phyloP scores from a whole-genome alignment of 2,329 filamentous ascomycete species.

The Juglanconis sp. region DNA sequence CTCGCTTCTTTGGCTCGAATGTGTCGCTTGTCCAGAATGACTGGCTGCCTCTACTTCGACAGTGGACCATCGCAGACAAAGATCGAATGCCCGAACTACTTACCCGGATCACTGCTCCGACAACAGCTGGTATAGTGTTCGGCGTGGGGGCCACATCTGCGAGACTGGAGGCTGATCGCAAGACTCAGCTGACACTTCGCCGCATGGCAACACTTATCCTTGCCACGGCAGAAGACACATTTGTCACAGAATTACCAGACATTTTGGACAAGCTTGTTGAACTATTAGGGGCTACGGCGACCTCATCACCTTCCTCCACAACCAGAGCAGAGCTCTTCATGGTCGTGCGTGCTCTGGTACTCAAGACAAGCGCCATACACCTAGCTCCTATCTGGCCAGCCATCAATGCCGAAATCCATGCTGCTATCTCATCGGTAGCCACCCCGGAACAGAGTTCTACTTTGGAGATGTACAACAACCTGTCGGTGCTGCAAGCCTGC shows the following conservation, averaged over 20 bases:
- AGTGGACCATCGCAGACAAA: slow-evolving; percentile 84
- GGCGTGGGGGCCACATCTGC: slow-evolving; percentile 96
- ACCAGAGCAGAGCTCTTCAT: slow-evolving; percentile 89
- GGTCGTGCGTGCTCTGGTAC: slow-evolving; percentile 74
- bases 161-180: slow-evolving; percentile 89
- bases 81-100: slow-evolving; percentile 82
- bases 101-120: slow-evolving; percentile 74
- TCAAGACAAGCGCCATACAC: slow-evolving; percentile 76
- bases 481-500: slow-evolving; percentile 81
- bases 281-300: slow-evolving; percentile 75
- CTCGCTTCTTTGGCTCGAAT: slow-evolving; percentile 75
- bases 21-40: slow-evolving; percentile 63
- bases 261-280: slow-evolving; percentile 85
- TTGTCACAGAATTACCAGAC: slow-evolving; percentile 69
- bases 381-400: slow-evolving; percentile 86
- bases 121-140: slow-evolving; percentile 94
- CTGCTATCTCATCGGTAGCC: slow-evolving; percentile 71
- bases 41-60: slow-evolving; percentile 80
- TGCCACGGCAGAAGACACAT: slow-evolving; percentile 73
- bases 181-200: slow-evolving; percentile 84
- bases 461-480: slow-evolving; percentile 71
- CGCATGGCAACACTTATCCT: slow-evolving; percentile 78
- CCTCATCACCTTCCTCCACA: slow-evolving; percentile 86
- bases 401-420: slow-evolving; percentile 80
- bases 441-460: slow-evolving; percentile 61